Percentiles rank a stretch among this genome's conserved stretches.
Conservation (phyloP, 345 rosid genomes). For the Trapa bicornis region DNA sequence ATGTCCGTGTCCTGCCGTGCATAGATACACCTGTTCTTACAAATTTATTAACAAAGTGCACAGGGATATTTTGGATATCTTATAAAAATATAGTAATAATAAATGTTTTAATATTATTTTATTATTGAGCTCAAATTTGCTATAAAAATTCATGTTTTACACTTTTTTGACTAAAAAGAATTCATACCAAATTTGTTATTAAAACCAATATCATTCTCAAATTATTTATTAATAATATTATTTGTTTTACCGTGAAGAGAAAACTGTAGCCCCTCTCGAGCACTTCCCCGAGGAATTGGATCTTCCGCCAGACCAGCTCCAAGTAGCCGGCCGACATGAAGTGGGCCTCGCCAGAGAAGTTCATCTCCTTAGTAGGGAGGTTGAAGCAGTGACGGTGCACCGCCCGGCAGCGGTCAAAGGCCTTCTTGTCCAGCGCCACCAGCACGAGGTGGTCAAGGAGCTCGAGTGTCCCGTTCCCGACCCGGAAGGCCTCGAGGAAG, state of each 20-base stretch:
- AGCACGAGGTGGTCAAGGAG: conserved; percentile 41
- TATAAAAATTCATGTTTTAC: too few species aligned
- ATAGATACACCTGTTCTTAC: too few species aligned
- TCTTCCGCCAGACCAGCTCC: conserved; percentile 64
- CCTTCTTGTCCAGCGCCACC: conserved; percentile 37
- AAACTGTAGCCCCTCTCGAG: conserved; percentile 48
- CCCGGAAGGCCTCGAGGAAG: conserved; percentile 39
- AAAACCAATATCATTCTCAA: too few species aligned
- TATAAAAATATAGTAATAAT: too few species aligned
- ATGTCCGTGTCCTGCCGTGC: conserved; percentile 59
- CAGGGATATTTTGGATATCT: too few species aligned
- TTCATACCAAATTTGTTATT: too few species aligned
- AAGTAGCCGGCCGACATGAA: conserved; percentile 45
- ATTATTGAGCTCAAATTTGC: too few species aligned
- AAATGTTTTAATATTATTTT: too few species aligned
- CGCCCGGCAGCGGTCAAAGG: conserved; percentile 31
- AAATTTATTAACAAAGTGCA: too few species aligned
- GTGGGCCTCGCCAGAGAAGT: conserved; percentile 31
- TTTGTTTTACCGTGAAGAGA: conserved; percentile 36
- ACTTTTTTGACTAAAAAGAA: too few species aligned
- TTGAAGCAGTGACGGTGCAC: conserved; percentile 36
- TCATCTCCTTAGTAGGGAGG: conserved; percentile 17
- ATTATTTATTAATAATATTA: background rate
- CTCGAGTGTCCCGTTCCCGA: conserved; percentile 31
- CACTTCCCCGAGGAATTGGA: conserved; percentile 29